Base-by-base conservation (phyloP, 257 asterid species). In the Scutellaria barbata region DNA sequence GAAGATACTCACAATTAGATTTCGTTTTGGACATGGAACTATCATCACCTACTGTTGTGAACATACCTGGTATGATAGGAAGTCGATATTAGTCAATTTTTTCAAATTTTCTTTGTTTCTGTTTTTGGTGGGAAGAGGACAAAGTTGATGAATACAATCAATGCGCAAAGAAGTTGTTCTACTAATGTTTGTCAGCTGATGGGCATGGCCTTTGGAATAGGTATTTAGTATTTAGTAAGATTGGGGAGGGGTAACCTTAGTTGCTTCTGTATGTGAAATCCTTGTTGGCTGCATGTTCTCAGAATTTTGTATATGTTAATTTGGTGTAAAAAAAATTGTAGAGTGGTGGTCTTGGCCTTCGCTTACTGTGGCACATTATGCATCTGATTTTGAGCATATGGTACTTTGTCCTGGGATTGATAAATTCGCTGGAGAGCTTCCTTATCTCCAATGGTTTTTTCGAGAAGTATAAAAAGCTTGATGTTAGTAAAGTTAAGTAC, bases 361-460 rank as follows among this genome's bases (percentile, higher is more conserved):
- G 79, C 74, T 66, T 85, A 35, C 77, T 90, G 46, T 88, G 96
- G 95, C 76, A 72, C 66, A 13, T 87, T 54, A 70, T 92, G 80
- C 99, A 92, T 86, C 75, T 87, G 73, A 77, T 83, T 33, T 25
- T 92, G 83, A 85, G 83, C 81, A 63, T 82, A 35, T 89, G 95
- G 92, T 87, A 82, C 90, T 81, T 83, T 53, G 40, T 76, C 66
- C 73, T 80, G 80, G 79, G 82, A 20, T 66, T 84, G 71, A 73
- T 80, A 63, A 85, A 72, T 48, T 54, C 85, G 47, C 20, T 90
- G 10, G 97, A 95, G 85, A 89, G 89, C 82, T 77, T 80, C 75
- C 87, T 89, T n/a, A 90, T 95, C 68, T 84, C 97, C 47, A 68
- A 82, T 60, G 89, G 95, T 42, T 68, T 81, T 41, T 63, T 84